Evolutionary conservation across 306 rosid genomes (phyloP), one percentile per base, ranked within the genome.

Genomic region (Prinsepia uniflora): DNA sequence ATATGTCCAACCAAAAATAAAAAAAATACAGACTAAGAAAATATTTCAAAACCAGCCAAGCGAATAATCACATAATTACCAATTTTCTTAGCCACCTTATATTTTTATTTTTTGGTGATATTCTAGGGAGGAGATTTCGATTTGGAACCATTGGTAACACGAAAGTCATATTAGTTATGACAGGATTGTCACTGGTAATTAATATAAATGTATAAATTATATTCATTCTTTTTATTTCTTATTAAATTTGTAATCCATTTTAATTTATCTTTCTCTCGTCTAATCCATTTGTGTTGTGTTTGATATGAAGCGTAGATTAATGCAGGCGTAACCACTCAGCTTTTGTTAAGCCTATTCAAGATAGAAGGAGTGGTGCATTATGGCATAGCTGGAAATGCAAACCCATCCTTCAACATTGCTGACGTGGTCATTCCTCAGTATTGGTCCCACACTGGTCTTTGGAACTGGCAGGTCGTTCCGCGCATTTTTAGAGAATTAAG

Each of bases 331-430:
- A 84, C 89, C 0, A 89, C 88, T 6, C 96, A 86, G 64, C 88
- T 89, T 62, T 54, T 89, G 24, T 13, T 89, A 68, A 86, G 88
- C 82, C 55, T 77, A 1, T 89, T 86, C 81, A 0, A 39, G 0
- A 49, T 89, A 41, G 81, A 84, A 30, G 95, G 96, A 72, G 88
- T 89, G 18, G 85, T 86, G 13, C 96, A 89, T 79, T 84, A 82
- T 66, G 96, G 96, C 9, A 86, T 81, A 36, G 96, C 96, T 19
- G 96, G 91, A 20, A 86, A 84, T 65, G 96, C 89, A 65, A 86
- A 84, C 58, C 89, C 92, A 0, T 68, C 79, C 7, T 77, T 86
- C 17, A 74, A 86, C 72, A 83, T 86, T 11, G 92, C 88, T 60
- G 90, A 89, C 74, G 96, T 84, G 4, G 73, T 56, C 75, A 83